Percentiles rank a stretch among this genome's conserved stretches.
These are phyloP conservation scores for Cyclospora cayetanensis DNA, from an alignment of 169 alveolate genomes.

Conservation along the genomic window DNA sequence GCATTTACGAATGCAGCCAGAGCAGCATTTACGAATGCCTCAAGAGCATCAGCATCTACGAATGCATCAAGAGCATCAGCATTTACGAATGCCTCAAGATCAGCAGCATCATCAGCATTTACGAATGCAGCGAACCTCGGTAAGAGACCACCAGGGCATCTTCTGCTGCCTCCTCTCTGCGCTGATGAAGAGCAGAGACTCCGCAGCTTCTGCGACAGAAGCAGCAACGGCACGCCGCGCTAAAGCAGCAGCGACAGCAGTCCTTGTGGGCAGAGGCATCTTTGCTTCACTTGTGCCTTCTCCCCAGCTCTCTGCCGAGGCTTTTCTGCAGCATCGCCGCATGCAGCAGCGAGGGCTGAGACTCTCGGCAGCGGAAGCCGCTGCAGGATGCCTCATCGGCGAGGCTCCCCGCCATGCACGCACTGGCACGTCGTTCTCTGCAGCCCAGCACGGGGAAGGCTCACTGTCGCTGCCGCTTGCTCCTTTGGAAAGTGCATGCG, in stretches of 20 bases:
- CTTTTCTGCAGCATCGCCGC: not conserved
- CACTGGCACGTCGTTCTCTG: not conserved
- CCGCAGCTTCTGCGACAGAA: conserved; percentile 27
- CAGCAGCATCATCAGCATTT: not conserved
- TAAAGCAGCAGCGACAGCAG: not conserved
- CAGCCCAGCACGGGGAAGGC: not conserved
- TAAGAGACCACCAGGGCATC: conserved; percentile 1
- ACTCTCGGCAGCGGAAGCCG: not conserved
- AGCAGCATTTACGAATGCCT: not conserved
- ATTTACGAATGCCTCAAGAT: not conserved
- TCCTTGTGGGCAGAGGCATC: not conserved
- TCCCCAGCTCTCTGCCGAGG: not conserved
- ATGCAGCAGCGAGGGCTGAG: not conserved
- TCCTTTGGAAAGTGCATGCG: not conserved
- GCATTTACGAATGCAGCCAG: not conserved
- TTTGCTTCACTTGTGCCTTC: not conserved
- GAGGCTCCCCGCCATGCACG: too few species aligned
- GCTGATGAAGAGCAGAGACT: conserved; percentile 13
- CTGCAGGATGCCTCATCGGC: too few species aligned
- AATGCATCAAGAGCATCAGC: conserved; percentile 7
- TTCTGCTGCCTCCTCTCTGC: not conserved
- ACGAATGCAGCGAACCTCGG: not conserved
- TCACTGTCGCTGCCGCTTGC: not conserved
- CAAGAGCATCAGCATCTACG: not conserved
- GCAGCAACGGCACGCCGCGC: conserved; percentile 1